Conservation (phyloP, 495 filamentous ascomycete genomes). For the Penicillium angulare region DNA sequence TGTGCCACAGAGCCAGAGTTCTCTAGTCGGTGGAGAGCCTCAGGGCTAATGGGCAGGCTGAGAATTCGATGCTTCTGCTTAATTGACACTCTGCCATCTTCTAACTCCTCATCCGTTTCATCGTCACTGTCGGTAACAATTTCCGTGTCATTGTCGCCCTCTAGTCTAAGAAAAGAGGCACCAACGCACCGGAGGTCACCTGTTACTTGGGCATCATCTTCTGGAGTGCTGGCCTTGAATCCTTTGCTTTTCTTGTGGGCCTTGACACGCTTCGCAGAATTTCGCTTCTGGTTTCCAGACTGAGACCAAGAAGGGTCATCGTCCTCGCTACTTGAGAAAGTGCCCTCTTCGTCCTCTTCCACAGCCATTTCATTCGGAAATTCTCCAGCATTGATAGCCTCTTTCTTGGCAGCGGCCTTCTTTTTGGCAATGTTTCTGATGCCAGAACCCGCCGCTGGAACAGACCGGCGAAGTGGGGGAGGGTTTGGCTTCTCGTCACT, state of each 20-base stretch:
- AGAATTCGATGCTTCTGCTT: background rate
- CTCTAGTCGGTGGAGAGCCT: background rate
- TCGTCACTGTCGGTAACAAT: background rate
- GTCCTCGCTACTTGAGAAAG: background rate
- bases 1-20: background rate
- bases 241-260: background rate
- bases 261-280: no score
- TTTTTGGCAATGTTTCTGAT: background rate
- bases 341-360: background rate
- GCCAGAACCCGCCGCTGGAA: background rate
- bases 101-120: background rate
- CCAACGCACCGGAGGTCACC: constrained; percentile 5
- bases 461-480: constrained; percentile 29
- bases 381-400: no score
- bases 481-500: constrained; percentile 33
- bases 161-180: constrained; percentile 3
- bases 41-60: background rate
- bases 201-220: background rate
- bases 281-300: no score
- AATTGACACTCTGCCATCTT: no score
- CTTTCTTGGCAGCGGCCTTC: background rate
- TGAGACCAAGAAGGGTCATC: no score
- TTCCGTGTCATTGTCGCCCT: background rate
- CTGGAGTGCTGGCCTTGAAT: background rate
- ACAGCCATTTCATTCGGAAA: no score